Evolutionary conservation across 2,329 filamentous ascomycete species (phyloP).

Genomic region (Aspergillus quadricinctus): DNA sequence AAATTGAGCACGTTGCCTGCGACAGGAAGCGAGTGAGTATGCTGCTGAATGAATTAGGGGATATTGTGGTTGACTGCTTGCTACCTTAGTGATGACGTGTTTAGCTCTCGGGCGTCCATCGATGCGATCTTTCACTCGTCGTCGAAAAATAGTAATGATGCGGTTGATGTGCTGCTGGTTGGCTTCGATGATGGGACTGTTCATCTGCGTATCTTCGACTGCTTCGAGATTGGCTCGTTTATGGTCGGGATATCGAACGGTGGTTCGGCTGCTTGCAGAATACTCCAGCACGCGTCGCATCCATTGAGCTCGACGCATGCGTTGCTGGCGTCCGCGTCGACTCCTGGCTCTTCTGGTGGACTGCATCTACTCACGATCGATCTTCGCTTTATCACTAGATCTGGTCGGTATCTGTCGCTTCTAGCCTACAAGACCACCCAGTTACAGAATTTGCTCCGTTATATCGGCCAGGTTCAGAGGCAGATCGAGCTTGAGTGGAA

Average conservation of each 20-base stretch:
- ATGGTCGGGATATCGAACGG: constrained; percentile 35
- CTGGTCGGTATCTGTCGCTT: constrained; percentile 73
- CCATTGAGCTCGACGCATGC: constrained; percentile 70
- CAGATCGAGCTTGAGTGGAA: constrained; percentile 82
- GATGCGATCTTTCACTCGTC: constrained; percentile 65
- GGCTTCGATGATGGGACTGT: constrained; percentile 67
- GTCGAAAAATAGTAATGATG: constrained; percentile 62
- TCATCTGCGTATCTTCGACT: constrained; percentile 80
- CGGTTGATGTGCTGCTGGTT: constrained; percentile 74
- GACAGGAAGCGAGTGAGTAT: constrained; percentile 54
- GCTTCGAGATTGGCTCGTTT: constrained; percentile 68
- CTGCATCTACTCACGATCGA: constrained; percentile 71
- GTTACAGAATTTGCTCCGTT: constrained; percentile 79
- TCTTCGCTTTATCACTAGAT: constrained; percentile 72
- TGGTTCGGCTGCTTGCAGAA: constrained; percentile 36
- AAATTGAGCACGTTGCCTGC: constrained; percentile 68
- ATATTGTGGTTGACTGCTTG: constrained; percentile 16
- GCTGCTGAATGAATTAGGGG: background rate
- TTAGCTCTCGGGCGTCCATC: constrained; percentile 64
- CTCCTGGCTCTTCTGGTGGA: constrained; percentile 25
- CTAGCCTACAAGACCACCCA: constrained; percentile 83
- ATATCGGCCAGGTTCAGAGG: constrained; percentile 73
- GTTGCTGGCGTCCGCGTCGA: constrained; percentile 51
- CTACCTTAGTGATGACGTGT: constrained; percentile 54
- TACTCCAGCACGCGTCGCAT: constrained; percentile 64